These are phyloP conservation scores for Melampsora americana DNA, from an alignment of 1,284 basidiomycete genomes.

Conservation along the genomic window DNA sequence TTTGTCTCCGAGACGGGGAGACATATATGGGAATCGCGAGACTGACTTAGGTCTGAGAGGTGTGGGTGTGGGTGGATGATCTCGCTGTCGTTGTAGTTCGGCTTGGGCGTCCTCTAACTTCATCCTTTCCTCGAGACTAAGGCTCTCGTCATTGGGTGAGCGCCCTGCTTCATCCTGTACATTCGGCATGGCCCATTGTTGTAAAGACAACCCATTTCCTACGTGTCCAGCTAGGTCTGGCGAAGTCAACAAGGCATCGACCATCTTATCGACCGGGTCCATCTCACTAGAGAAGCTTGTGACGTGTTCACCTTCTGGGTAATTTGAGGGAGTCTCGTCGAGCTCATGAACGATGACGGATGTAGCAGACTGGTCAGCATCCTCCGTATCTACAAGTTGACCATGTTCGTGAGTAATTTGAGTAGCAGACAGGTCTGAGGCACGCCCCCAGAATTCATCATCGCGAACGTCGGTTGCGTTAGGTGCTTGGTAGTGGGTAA, in stretches of 20 bases:
- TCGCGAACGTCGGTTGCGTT: background rate
- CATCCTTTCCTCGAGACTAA: background rate
- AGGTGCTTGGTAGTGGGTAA: background rate
- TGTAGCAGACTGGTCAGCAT: conserved; percentile 13
- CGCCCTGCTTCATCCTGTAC: background rate
- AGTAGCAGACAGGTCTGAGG: background rate
- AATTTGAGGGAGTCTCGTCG: background rate
- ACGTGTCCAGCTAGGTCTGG: conserved; percentile 39
- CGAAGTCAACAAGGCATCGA: conserved; percentile 32
- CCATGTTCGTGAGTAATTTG: background rate
- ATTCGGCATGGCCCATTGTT: background rate
- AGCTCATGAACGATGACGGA: conserved; percentile 31
- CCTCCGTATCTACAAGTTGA: background rate
- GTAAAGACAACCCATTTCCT: background rate
- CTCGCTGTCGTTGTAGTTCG: background rate
- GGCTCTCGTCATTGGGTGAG: background rate
- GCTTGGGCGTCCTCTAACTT: background rate
- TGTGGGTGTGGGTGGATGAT: background rate
- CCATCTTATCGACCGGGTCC: conserved; percentile 42
- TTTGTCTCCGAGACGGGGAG: background rate
- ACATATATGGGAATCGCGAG: conserved; percentile 30
- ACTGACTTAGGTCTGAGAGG: background rate
- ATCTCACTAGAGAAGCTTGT: conserved; percentile 26
- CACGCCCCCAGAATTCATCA: background rate
- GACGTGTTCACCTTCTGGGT: background rate